Conservation (phyloP, 2,329 filamentous ascomycete genomes). For the Penicillium nordicum region DNA sequence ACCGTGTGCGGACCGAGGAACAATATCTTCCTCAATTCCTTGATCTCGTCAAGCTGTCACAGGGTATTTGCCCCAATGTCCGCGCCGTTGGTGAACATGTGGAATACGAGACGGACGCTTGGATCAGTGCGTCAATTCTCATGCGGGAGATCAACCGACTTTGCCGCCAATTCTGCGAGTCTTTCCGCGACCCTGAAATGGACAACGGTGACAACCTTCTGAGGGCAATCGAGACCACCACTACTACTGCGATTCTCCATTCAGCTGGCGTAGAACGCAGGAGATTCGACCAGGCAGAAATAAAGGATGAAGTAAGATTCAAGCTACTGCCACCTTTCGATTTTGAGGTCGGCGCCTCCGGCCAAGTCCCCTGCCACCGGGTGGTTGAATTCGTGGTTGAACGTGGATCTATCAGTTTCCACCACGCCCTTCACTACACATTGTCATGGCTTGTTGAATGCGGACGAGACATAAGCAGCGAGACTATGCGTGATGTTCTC, state of each 20-base stretch:
- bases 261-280: conserved; percentile 84
- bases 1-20: conserved; percentile 74
- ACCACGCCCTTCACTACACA: conserved; percentile 93
- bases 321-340: conserved; percentile 74
- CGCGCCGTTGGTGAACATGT: conserved; percentile 92
- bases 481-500: conserved; percentile 65
- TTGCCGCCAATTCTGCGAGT: conserved; percentile 81
- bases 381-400: conserved; percentile 87
- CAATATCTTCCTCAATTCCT: conserved; percentile 92
- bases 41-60: conserved; percentile 91
- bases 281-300: conserved; percentile 80
- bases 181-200: conserved; percentile 69
- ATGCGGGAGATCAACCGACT: conserved; percentile 93
- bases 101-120: conserved; percentile 96
- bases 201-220: conserved; percentile 65
- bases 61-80: conserved; percentile 93
- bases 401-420: conserved; percentile 89
- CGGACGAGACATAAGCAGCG: conserved; percentile 68
- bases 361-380: conserved; percentile 53
- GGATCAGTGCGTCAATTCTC: conserved; percentile 93
- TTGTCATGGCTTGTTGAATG: conserved; percentile 94
- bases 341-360: conserved; percentile 58
- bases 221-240: conserved; percentile 64
- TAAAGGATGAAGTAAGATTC: conserved; percentile 82
- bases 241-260: conserved; percentile 81